Evolutionary conservation across 768 basidiomycete genomes (phyloP), one percentile per base, ranked within the genome.

Genomic region (Cystobasidiopsis lactophilus): DNA sequence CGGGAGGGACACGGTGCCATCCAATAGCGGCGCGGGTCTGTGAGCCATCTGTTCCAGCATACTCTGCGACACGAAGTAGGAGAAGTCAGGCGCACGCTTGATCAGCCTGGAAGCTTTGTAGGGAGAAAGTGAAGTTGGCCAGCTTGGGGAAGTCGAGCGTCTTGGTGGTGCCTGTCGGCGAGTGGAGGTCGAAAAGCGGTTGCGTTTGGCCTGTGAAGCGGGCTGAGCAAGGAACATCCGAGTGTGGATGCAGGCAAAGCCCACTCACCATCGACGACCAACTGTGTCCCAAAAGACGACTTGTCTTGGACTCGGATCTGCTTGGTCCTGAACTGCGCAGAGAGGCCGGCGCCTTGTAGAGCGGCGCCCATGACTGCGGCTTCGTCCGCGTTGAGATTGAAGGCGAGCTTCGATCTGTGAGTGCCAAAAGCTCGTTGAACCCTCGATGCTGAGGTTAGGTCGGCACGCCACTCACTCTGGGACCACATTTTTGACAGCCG

Each of bases 381-480:
- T 68, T 98, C 93, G 64, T 96, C 93, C 0, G 91, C 80, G 65
- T 98, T 96, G 56, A 98, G 84, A 59, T 95, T 96, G 63, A 80
- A 73, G 4, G 91, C 85, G 53, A 96, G 80, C 67, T 83, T 85
- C 50, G 79, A 75, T 44, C 78, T 81, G 53, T 26, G 18, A 9
- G n/a, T n/a, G n/a, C n/a, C n/a, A n/a, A n/a, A n/a, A n/a, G 33
- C 14, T 14, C 9, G 9, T 21, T 11, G 11, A 19, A 9, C 41
- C n/a, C 7, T 19, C 11, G 10, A n/a, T n/a, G n/a, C n/a, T n/a
- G n/a, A n/a, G n/a, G 18, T 19, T 19, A 40, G 19, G 18, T 40
- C 27, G 41, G 38, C 26, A 29, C 11, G 5, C 3, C 16, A 73
- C 80, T 56, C 65, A 80, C 75, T 80, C 78, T 64, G 85, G 85